Conservation (phyloP, 2,329 filamentous ascomycete genomes). For the Trichoderma simmonsii region DNA sequence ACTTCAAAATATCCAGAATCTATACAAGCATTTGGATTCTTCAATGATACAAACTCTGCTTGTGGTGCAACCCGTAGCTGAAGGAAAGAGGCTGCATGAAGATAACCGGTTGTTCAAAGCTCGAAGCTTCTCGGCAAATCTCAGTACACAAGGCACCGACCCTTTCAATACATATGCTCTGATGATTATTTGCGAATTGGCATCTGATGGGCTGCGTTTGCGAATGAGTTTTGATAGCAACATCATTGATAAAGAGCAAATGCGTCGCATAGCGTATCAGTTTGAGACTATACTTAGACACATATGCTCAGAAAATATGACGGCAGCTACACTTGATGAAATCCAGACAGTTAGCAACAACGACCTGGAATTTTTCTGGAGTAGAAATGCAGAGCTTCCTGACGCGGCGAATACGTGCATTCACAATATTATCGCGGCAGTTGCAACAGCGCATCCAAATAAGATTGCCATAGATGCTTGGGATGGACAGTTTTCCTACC, state of each 20-base stretch:
- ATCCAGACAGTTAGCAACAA: neutral
- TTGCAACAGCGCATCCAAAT: neutral
- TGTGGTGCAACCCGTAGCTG: constrained; percentile 6
- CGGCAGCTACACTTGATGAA: neutral
- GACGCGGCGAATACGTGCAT: neutral
- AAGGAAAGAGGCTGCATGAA: constrained; percentile 9
- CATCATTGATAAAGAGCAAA: neutral
- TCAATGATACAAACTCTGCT: constrained; percentile 6
- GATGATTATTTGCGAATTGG: constrained; percentile 11
- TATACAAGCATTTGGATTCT: neutral
- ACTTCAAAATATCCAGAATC: constrained; percentile 28
- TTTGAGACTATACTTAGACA: constrained; percentile 14
- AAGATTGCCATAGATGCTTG: constrained; percentile 8
- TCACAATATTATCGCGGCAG: neutral
- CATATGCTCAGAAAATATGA: neutral
- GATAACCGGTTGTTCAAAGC: constrained; percentile 8
- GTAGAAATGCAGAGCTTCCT: neutral
- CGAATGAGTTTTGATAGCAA: constrained; percentile 10
- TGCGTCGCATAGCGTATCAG: neutral
- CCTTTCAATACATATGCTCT: constrained; percentile 13
- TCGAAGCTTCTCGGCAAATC: constrained; percentile 10
- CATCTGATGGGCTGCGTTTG: neutral
- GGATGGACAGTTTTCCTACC: constrained; percentile 10
- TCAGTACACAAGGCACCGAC: constrained; percentile 8
- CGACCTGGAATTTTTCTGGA: constrained; percentile 4